Evolutionary conservation across 169 alveolate species (phyloP).

Genomic region (Neospora caninum): DNA sequence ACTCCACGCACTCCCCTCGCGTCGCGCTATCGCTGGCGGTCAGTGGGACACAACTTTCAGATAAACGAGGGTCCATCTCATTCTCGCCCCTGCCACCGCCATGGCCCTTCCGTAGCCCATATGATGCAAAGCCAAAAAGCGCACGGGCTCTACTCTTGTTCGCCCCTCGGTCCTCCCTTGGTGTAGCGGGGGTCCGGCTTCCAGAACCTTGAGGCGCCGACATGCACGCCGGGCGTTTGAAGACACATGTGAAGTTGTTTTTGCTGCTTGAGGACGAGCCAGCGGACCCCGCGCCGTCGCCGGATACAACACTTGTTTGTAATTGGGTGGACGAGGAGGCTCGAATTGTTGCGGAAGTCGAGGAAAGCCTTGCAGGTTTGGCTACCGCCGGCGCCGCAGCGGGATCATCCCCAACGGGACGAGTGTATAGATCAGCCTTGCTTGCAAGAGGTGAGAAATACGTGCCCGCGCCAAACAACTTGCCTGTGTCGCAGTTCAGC

Average conservation of each 20-base stretch:
- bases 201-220: too few species aligned
- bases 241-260: too few species aligned
- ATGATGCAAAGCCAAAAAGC: neutral
- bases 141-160: neutral
- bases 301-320: too few species aligned
- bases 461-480: conserved; percentile 66
- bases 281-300: too few species aligned
- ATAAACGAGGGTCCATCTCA: neutral
- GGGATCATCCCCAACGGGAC: neutral
- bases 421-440: conserved; percentile 68
- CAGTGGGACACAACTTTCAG: neutral
- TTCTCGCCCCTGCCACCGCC: neutral
- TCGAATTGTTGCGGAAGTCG: too few species aligned
- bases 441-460: conserved; percentile 66
- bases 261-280: too few species aligned
- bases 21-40: neutral
- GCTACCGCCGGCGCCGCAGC: too few species aligned
- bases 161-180: neutral
- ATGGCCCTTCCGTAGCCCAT: neutral
- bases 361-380: too few species aligned
- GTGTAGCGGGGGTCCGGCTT: neutral
- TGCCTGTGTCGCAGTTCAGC: conserved; percentile 30
- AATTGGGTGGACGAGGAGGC: too few species aligned
- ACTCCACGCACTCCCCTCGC: neutral
- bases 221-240: too few species aligned